Base-by-base conservation (phyloP, 73 alveolate species). In the Paramecium sexaurelia region DNA sequence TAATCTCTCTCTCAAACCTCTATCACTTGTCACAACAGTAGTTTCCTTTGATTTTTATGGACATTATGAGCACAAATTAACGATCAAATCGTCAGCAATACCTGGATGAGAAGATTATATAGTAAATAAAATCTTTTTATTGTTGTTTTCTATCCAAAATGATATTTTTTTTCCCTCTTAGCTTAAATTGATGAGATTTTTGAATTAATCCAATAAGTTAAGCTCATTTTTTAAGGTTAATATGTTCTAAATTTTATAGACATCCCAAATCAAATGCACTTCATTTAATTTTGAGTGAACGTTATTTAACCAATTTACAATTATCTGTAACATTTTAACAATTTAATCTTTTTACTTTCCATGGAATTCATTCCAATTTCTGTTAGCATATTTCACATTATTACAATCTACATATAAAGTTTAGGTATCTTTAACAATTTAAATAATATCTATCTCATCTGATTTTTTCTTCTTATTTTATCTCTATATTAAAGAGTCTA, bases 191-290 rank as follows among this genome's bases (percentile, higher is more conserved):
- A n/a, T 15, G 0, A 51, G 67, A 51, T 51, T 51, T 13, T 51
- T 51, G 32, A 51, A 51, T 51, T n/a, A 7, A 51, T 51, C 29
- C 67, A 51, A 51, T 51, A 17, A 51, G 33, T 5, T 51, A 17
- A 51, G 19, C 22, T 51, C 67, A 51, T 36, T n/a, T 61, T 73
- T 11, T 24, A 73, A 39, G 8, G n/a, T 7, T 24, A 26, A 17
- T 13, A 61, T 61, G 26, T 61, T 36, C 43, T 36, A 11, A 33
- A 33, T 10, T 6, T 73, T 73, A 73, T 36, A 73, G 11, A 36
- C 55, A 73, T 73, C 87, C 87, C 87, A 73, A 33, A 73, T 73
- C 43, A 73, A 73, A 73, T 73, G 57, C 15, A 73, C 87, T 22
- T 73, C 66, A 27, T 73, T 11, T 39, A 73, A 73, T 36, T 73